A percentile compares a stretch with the other conserved stretches of the same genome.
Evolutionary conservation across 2,329 filamentous ascomycete genomes (phyloP).

Genomic region (Fusarium abutilonis): DNA sequence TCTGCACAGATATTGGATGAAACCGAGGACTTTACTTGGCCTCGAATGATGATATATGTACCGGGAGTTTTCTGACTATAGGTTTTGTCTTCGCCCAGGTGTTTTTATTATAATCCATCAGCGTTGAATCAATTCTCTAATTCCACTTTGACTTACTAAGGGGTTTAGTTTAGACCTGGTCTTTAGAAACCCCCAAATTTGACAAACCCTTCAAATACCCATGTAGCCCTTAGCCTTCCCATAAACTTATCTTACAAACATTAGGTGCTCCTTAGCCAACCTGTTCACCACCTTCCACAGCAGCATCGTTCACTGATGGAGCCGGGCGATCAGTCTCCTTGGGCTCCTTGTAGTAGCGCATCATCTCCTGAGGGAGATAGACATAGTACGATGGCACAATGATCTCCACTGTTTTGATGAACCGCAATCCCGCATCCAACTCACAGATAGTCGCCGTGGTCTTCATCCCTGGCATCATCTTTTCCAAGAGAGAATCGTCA

Average conservation of each 20-base stretch:
- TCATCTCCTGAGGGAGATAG: constrained; percentile 74
- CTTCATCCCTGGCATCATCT: constrained; percentile 73
- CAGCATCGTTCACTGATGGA: constrained; percentile 54
- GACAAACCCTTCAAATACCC: not conserved
- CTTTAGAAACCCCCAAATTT: constrained; percentile 1
- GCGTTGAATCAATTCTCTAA: constrained; percentile 13
- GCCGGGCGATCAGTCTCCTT: constrained; percentile 55
- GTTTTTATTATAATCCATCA: constrained; percentile 3
- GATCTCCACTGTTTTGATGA: constrained; percentile 67
- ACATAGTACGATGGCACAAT: constrained; percentile 71
- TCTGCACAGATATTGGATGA: not conserved
- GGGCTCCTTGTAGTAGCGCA: constrained; percentile 72
- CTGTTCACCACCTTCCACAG: constrained; percentile 37
- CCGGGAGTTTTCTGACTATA: constrained; percentile 30
- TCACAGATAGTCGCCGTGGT: constrained; percentile 64
- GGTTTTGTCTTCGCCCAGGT: constrained; percentile 2
- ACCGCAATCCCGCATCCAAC: constrained; percentile 70
- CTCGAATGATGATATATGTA: constrained; percentile 8
- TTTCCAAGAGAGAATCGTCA: constrained; percentile 64
- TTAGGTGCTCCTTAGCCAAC: constrained; percentile 18
- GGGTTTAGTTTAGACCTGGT: constrained; percentile 9
- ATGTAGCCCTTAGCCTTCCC: too few species aligned
- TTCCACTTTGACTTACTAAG: not conserved
- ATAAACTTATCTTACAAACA: too few species aligned
- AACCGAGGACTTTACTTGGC: not conserved